Base-by-base conservation (phyloP, 1,284 basidiomycete species). In the Megacollybia platyphylla region DNA sequence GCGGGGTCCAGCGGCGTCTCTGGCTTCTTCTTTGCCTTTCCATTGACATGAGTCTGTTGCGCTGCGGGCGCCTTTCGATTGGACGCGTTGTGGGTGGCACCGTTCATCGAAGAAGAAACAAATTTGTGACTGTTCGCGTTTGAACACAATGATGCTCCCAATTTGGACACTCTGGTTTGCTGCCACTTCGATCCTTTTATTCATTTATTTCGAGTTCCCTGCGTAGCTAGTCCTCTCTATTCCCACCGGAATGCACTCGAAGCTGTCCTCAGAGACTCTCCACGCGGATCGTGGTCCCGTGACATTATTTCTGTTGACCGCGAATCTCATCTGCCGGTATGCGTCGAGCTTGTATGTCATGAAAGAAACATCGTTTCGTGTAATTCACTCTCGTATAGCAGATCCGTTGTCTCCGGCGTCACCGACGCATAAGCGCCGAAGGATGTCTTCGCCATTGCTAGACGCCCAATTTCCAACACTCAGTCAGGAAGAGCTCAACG, bases 1-100 rank as follows among this genome's bases (percentile, higher is more conserved):
- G 77, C 80, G 41, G 84, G 84, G 61, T 87, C 85, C 41, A 86
- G 71, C 8, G 79, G 77, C 13, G 67, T 57, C 43, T 83, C 79
- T 49, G 66, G 70, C 58, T 75, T 80, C 66, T 81, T 81, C 72
- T 80, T 83, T 49, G 67, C 62, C 13, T 47, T 42, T 39, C 70
- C 72, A 53, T 75, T 73, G 46, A 61, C 58, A 40, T 40, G 58
- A 47, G 54, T 46, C 49, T 54, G 54, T 37, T 52, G 53, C 44
- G 51, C 57, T 36, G 51, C 49, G 40, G 57, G 54, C 49, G 56
- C 51, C 54, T 52, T 58, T 44, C 54, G 56, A 34, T 20, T 29
- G 7, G 52, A 32, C 36, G 48, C 44, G 48, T 48, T 58, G 46
- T 58, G 43, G 49, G 59, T 55, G 42, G 60, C 50, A 51, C 65